phyloP scores from a whole-genome alignment of 169 alveolate species.

The Besnoitia besnoiti region DNA sequence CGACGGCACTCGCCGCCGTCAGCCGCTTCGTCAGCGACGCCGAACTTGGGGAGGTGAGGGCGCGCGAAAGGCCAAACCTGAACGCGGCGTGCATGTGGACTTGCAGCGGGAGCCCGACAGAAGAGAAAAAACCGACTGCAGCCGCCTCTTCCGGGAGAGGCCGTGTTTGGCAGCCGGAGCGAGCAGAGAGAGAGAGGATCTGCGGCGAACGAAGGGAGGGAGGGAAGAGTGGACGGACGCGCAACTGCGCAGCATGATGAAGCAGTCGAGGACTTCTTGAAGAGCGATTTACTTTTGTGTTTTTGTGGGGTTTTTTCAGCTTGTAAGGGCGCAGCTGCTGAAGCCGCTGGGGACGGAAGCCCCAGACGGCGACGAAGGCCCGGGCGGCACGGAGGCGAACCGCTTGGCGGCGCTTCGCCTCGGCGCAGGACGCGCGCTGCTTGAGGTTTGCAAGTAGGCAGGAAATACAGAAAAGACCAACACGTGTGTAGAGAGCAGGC shows the following conservation, averaged over 20 bases:
- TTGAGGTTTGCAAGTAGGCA: conserved; percentile 27
- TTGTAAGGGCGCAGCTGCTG: background rate
- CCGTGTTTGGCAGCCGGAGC: background rate
- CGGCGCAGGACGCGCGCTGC: background rate
- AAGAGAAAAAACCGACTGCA: background rate
- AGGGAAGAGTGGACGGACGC: background rate
- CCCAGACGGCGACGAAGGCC: background rate
- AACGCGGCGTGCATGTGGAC: background rate
- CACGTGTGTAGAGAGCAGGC: too few relatives aligned
- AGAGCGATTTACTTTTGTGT: too few relatives aligned
- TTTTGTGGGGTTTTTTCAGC: too few relatives aligned
- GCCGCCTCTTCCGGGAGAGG: background rate
- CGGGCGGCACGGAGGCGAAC: background rate
- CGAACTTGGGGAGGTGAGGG: conserved; percentile 56
- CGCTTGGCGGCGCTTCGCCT: background rate
- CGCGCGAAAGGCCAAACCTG: too few relatives aligned
- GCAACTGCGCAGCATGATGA: background rate
- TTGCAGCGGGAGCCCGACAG: too few relatives aligned
- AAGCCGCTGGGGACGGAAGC: background rate
- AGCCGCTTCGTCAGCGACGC: conserved; percentile 45
- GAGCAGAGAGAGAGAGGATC: background rate
- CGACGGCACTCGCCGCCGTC: conserved; percentile 55
- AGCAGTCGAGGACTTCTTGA: too few relatives aligned
- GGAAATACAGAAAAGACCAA: background rate
- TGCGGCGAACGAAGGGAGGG: background rate